These are phyloP conservation scores for Funneliformis mosseae DNA, from an alignment of 192 early-diverging fungal genomes.

Conservation along the genomic window DNA sequence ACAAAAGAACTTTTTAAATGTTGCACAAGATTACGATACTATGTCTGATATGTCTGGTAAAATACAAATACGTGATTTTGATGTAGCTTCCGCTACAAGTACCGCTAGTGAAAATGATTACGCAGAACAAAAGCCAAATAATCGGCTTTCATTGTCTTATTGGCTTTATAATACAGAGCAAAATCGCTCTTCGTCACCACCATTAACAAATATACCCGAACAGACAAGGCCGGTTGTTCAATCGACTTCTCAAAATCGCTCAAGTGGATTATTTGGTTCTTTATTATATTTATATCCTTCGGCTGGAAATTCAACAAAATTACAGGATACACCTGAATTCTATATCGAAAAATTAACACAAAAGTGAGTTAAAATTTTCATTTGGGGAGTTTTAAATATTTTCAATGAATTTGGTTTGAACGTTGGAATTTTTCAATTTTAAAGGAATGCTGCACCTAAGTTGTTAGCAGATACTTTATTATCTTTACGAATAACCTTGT, in stretches of 20 bases:
- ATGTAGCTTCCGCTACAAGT: neutral
- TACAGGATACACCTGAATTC: conserved; percentile 43
- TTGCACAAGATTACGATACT: neutral
- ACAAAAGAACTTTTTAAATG: neutral
- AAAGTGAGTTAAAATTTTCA: conserved; percentile 28
- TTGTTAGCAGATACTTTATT: conserved; percentile 45
- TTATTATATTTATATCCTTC: neutral
- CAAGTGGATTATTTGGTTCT: neutral
- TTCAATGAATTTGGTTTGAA: neutral
- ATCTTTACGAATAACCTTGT: conserved; percentile 45
- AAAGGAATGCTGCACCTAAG: conserved; percentile 39
- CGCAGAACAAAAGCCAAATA: neutral
- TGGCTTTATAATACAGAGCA: neutral
- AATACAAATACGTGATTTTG: neutral
- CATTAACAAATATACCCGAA: neutral
- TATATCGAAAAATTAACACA: conserved; percentile 45
- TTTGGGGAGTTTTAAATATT: neutral
- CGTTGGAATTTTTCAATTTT: neutral
- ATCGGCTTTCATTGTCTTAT: neutral
- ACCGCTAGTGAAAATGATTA: neutral
- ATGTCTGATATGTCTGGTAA: neutral
- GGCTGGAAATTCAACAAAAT: neutral
- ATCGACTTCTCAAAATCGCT: neutral
- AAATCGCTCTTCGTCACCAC: neutral
- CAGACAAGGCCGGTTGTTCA: neutral